Evolutionary conservation across 2,329 filamentous ascomycete genomes (phyloP).

Genomic region (Byssochlamys sp.): DNA sequence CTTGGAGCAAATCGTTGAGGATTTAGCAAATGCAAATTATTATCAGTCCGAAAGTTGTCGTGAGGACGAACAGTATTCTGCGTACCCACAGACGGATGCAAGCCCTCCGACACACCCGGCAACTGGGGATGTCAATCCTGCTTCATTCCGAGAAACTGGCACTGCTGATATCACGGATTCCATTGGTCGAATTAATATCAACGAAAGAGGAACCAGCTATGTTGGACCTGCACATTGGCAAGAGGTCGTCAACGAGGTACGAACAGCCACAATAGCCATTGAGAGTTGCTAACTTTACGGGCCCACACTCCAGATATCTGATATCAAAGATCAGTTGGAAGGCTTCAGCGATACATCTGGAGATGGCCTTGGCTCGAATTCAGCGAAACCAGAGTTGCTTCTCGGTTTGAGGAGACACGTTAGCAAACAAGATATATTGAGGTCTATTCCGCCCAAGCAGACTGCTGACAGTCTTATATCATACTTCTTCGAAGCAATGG

Average conservation of each 20-base stretch:
- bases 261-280: neutral
- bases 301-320: conserved; percentile 1
- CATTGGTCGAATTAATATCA: conserved; percentile 3
- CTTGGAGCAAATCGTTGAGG: neutral
- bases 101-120: neutral
- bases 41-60: neutral
- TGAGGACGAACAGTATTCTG: neutral
- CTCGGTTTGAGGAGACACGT: conserved; percentile 2
- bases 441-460: conserved; percentile 1
- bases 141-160: neutral
- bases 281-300: neutral
- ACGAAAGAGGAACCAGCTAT: conserved; percentile 4
- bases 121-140: neutral
- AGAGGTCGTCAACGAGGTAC: conserved; percentile 3
- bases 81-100: neutral
- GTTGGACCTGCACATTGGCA: conserved; percentile 6
- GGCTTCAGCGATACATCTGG: neutral
- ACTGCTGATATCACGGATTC: neutral
- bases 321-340: conserved; percentile 5
- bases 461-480: conserved; percentile 4
- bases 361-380: neutral
- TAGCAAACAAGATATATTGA: conserved; percentile 1
- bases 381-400: neutral
- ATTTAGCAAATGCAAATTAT: neutral
- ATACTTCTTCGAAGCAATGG: conserved; percentile 2